phyloP scores from a whole-genome alignment of 2,329 filamentous ascomycete species.

The Rhinocladiella similis region DNA sequence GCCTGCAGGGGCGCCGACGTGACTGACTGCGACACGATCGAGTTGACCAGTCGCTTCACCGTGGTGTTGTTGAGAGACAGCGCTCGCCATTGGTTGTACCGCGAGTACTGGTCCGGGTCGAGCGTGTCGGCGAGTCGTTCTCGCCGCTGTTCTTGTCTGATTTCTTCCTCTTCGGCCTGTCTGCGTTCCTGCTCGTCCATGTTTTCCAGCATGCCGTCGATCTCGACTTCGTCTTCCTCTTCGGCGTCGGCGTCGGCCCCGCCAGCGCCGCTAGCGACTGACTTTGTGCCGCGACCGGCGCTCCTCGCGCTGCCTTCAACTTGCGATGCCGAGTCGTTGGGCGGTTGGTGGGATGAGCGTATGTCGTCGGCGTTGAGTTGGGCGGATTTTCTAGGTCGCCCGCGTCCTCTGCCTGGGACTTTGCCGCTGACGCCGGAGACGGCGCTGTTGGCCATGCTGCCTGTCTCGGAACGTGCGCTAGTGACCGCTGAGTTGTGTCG shows the following conservation, averaged over 20 bases:
- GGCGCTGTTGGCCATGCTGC: conserved; percentile 25
- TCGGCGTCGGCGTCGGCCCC: conserved; percentile 20
- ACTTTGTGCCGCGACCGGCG: conserved; percentile 19
- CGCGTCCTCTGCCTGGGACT: conserved; percentile 24
- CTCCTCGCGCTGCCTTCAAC: conserved; percentile 1
- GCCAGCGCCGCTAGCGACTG: conserved; percentile 26
- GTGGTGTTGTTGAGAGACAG: conserved; percentile 48
- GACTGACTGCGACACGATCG: conserved; percentile 67
- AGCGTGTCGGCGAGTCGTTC: conserved; percentile 24
- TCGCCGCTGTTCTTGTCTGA: conserved; percentile 21
- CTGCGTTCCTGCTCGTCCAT: conserved; percentile 27
- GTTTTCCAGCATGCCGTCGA: conserved; percentile 27
- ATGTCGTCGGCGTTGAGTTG: conserved; percentile 26
- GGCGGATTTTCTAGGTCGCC: conserved; percentile 28
- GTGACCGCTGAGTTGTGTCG: conserved; percentile 17
- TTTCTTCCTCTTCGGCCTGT: conserved; percentile 26
- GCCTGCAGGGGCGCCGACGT: conserved; percentile 64
- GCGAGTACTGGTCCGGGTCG: conserved; percentile 21
- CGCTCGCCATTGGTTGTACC: conserved; percentile 25
- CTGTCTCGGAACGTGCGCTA: conserved; percentile 30
- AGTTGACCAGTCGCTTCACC: conserved; percentile 61
- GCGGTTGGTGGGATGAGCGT: conserved; percentile 8
- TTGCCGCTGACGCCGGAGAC: conserved; percentile 25
- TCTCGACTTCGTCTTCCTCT: conserved; percentile 30
- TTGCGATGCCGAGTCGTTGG: conserved; percentile 14